Conservation (phyloP, 176 grass and related monocot genomes). For the Avena insularis region DNA sequence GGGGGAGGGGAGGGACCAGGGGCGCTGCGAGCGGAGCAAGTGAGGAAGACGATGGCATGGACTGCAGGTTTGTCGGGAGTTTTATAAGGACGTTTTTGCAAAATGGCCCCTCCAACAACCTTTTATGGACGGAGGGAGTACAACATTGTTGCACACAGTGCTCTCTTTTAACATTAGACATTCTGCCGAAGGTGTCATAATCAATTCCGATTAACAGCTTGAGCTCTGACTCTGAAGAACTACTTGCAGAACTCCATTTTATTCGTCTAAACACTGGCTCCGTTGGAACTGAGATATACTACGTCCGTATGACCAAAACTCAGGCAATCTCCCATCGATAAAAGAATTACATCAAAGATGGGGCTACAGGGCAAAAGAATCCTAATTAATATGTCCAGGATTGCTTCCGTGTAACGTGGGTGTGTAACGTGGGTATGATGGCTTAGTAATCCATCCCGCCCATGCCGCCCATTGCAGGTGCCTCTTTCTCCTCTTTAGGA, state of each 20-base stretch:
- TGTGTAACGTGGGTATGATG: constrained; percentile 20
- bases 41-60: no score
- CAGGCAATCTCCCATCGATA: constrained; percentile 42
- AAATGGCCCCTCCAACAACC: no score
- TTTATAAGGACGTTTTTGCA: no score
- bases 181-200: constrained; percentile 35
- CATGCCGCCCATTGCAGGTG: constrained; percentile 76
- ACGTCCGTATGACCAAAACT: constrained; percentile 52
- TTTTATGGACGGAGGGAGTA: no score
- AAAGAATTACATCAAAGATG: constrained; percentile 49
- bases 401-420: constrained; percentile 23
- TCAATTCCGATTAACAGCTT: constrained; percentile 36
- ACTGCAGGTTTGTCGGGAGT: no score
- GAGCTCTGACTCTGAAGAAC: constrained; percentile 7
- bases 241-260: not conserved
- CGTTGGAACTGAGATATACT: constrained; percentile 34
- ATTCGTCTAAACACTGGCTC: constrained; percentile 25
- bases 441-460: constrained; percentile 91
- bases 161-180: not conserved
- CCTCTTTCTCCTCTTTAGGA: constrained; percentile 84
- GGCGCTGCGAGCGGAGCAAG: no score
- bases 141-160: not conserved
- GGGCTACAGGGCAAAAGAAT: constrained; percentile 46
- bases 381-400: constrained; percentile 46
- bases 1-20: no score